These are phyloP conservation scores for Trypanosoma scelopori DNA, from an alignment of 208 protist genomes.

Conservation along the genomic window DNA sequence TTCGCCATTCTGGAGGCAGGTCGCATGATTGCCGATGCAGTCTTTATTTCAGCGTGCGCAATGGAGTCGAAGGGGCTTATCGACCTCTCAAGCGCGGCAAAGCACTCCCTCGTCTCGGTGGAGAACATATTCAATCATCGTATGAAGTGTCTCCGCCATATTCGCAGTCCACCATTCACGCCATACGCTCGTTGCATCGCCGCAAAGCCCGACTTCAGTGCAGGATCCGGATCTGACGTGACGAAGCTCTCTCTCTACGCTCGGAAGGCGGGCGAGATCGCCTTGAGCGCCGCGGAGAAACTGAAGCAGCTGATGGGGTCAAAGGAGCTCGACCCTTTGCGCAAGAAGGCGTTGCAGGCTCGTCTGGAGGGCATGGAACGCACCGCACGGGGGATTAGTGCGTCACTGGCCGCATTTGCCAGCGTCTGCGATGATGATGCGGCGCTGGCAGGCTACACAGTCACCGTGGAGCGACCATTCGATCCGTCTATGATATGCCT, in stretches of 20 bases:
- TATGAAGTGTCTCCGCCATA: conserved; percentile 63
- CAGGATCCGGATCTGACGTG: conserved; percentile 12
- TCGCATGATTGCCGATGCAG: conserved; percentile 65
- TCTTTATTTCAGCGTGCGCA: conserved; percentile 64
- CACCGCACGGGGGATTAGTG: conserved; percentile 45
- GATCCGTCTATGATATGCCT: conserved; percentile 47
- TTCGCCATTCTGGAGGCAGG: conserved; percentile 51
- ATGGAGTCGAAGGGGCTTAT: conserved; percentile 77
- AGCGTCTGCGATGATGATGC: conserved; percentile 51
- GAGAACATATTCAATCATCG: conserved; percentile 85
- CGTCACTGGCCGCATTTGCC: conserved; percentile 47
- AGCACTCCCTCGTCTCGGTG: conserved; percentile 54
- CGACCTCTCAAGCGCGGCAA: conserved; percentile 50
- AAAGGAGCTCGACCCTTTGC: conserved; percentile 32
- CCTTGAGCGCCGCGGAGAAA: conserved; percentile 49
- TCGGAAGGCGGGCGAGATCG: conserved; percentile 55
- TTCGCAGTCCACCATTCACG: conserved; percentile 69
- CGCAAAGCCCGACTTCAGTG: conserved; percentile 40
- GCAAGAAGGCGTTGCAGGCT: conserved; percentile 32
- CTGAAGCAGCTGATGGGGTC: conserved; percentile 35
- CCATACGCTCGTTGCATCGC: conserved; percentile 70
- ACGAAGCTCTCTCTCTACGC: conserved; percentile 45
- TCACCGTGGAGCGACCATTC: conserved; percentile 44
- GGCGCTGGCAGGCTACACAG: conserved; percentile 46
- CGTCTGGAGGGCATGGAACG: conserved; percentile 50